phyloP scores from a whole-genome alignment of 139 green algal genomes.

The Coelastrella sp. region DNA sequence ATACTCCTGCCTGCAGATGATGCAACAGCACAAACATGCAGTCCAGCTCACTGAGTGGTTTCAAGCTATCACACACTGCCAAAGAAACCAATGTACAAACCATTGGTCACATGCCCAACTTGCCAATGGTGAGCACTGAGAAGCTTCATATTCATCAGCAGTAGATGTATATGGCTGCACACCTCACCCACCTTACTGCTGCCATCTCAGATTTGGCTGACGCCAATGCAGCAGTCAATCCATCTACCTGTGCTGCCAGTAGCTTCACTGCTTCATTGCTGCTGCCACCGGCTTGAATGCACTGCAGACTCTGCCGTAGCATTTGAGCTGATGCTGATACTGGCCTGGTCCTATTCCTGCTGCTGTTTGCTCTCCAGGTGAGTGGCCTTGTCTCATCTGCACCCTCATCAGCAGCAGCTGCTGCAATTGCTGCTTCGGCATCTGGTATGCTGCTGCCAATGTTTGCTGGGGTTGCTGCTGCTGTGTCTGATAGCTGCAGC shows the following conservation, averaged over 20 bases:
- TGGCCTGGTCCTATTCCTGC: background rate
- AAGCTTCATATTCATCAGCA: too few species aligned
- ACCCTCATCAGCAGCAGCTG: background rate
- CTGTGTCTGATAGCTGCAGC: slow-evolving; percentile 11
- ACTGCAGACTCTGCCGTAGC: background rate
- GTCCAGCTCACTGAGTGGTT: background rate
- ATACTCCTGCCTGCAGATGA: slow-evolving; percentile 28
- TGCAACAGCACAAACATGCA: background rate
- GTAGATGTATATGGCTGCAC: too few species aligned
- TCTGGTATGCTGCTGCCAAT: background rate
- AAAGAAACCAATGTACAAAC: too few species aligned
- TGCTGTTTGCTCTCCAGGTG: background rate
- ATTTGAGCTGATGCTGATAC: slow-evolving; percentile 12
- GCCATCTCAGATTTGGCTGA: background rate
- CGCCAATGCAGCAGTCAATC: background rate
- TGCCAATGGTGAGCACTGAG: too few species aligned
- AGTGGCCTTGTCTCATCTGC: background rate
- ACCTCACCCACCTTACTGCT: background rate
- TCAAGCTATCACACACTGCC: too few species aligned
- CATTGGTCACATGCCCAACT: too few species aligned
- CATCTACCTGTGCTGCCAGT: background rate
- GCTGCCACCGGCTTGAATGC: background rate
- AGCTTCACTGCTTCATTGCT: background rate
- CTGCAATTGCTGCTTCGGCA: background rate
- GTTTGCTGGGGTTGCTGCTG: background rate